Evolutionary conservation across 2,329 filamentous ascomycete species (phyloP), one percentile per base, ranked within the genome.

Genomic region (Pestalotiopsis sp.): DNA sequence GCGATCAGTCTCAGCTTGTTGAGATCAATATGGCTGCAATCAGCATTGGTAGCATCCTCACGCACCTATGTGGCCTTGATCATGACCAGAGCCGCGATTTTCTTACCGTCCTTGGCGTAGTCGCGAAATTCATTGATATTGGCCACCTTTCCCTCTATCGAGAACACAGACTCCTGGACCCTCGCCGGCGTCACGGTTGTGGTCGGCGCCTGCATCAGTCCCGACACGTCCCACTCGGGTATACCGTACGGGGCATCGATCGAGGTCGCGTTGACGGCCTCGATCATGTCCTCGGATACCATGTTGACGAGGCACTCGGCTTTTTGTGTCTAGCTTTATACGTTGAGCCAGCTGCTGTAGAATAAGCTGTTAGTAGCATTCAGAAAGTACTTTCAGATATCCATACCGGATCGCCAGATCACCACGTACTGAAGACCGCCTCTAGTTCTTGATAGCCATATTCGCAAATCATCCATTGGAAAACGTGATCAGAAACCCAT

Each of bases 301-400:
- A 90, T 89, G 74, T 90, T 91, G 77, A 91, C 86, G 39, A 82
- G 81, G 69, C 87, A 90, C 75, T 91, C 88, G 27, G 82, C 80
- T 0, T 4, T 25, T 25, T 25, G 25, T 25, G 84, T 86, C 41
- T 88, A 87, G 2, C 82, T 68, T 56, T 91, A 77, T 70, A 91
- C 39, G 39, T 41, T 91, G 0, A 88, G 88, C 0, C 89, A 89
- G 68, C 91, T 89, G 72, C 90, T 87, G 74, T 87, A 87, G 69
- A 91, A 91, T 82, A 39, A 91, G 77, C 74, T 89, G 87, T 65
- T 87, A 86, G 76, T 90, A 91, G 72, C 84, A 14, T 41, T 14
- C 39, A 41, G 39, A 41, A 41, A 41, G 3, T 41, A 41, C 39
- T 41, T 14, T 14, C 4, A 5, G 27, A 27, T 27, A 27, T 27